A percentile compares a stretch with the other conserved stretches of the same genome.
Evolutionary conservation across 2,329 filamentous ascomycete genomes (phyloP).

Genomic region (Epichloe hybrida): DNA sequence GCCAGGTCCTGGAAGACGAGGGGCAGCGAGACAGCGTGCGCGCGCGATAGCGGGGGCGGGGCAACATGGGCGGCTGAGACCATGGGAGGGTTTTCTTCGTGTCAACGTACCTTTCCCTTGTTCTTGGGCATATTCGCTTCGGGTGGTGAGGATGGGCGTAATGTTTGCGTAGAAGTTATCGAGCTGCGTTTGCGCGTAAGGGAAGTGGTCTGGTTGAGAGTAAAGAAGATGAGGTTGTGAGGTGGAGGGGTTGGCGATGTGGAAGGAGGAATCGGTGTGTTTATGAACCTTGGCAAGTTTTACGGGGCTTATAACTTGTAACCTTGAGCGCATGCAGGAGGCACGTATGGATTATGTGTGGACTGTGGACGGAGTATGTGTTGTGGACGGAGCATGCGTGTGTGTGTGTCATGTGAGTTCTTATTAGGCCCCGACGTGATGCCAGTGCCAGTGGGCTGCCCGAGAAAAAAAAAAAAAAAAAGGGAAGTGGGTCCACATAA

Average conservation of each 20-base stretch:
- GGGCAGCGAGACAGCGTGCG: not conserved
- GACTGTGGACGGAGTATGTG: too few relatives aligned
- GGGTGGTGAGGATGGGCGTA: not conserved
- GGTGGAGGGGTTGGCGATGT: not conserved
- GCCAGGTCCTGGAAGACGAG: not conserved
- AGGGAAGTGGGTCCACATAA: not conserved
- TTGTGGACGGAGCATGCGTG: too few relatives aligned
- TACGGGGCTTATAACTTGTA: not conserved
- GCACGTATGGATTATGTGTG: not conserved
- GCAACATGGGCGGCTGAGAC: constrained; percentile 5
- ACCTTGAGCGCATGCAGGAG: not conserved
- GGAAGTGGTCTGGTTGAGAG: not conserved
- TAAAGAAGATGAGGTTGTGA: not conserved
- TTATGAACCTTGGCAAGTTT: not conserved
- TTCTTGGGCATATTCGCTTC: constrained; percentile 78
- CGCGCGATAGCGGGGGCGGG: constrained; percentile 16
- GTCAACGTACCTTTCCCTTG: constrained; percentile 78
- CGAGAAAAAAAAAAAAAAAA: not conserved
- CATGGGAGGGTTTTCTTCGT: not conserved
- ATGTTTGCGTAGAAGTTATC: not conserved
- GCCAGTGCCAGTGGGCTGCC: not conserved
- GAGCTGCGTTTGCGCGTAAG: not conserved
- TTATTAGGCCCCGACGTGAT: too few relatives aligned
- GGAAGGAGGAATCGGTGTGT: not conserved
- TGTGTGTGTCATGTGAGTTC: not conserved